phyloP scores from a whole-genome alignment of 2,329 filamentous ascomycete species.

The Penicillium decumbens region DNA sequence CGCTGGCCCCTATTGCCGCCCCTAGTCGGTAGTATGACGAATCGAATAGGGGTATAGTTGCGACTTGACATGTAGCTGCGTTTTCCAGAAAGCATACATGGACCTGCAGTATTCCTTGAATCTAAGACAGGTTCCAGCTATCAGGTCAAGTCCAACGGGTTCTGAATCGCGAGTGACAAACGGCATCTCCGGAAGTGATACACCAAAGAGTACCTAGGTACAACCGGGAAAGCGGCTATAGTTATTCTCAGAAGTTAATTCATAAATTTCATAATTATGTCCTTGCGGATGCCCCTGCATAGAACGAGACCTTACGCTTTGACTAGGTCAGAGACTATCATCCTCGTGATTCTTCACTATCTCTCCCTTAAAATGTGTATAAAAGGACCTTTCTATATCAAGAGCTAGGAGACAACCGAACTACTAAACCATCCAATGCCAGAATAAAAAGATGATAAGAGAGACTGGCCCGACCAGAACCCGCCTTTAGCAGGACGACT shows the following conservation, averaged over 20 bases:
- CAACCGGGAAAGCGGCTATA: not conserved
- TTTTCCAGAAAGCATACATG: constrained; percentile 5
- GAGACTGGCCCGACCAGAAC: not conserved
- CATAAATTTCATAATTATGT: not conserved
- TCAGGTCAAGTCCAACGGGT: not conserved
- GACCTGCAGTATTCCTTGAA: constrained; percentile 1
- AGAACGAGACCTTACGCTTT: not conserved
- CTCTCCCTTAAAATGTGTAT: not conserved
- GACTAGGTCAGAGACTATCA: not conserved
- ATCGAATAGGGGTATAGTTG: not conserved
- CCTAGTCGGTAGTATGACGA: no score
- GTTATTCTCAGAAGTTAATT: not conserved
- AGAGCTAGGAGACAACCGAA: not conserved
- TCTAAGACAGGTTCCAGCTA: not conserved
- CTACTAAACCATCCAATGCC: not conserved
- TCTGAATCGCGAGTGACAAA: not conserved
- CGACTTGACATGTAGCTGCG: not conserved
- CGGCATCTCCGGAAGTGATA: not conserved
- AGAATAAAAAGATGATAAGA: not conserved
- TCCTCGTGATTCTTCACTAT: not conserved
- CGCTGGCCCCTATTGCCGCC: not conserved
- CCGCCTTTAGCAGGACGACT: not conserved
- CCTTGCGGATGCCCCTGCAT: not conserved
- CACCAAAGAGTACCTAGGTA: not conserved
- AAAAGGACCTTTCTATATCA: not conserved